A percentile compares a stretch with the other conserved stretches of the same genome.
Evolutionary conservation across 202 grass and related monocot species (phyloP).

Genomic region (Dendrocalamus latiflorus): DNA sequence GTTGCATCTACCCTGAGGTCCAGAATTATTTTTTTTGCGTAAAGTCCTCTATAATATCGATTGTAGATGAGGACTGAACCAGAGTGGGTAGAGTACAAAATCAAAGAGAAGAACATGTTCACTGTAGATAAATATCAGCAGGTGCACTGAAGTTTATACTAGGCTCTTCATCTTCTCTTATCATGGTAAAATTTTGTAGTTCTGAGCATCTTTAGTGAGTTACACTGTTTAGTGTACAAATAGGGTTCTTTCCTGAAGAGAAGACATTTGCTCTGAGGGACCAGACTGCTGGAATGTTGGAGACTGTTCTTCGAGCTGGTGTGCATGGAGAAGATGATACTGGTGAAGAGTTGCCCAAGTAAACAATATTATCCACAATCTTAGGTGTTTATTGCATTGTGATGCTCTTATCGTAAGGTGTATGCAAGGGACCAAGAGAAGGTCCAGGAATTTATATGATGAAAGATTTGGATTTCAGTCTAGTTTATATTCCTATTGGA

Average conservation of each 20-base stretch:
- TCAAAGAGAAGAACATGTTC: constrained; percentile 96
- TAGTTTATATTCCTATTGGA: too few species aligned
- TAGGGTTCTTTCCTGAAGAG: constrained; percentile 81
- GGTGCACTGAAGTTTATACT: constrained; percentile 41
- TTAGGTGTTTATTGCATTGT: background rate
- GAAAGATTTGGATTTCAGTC: too few species aligned
- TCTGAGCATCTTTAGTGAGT: constrained; percentile 8
- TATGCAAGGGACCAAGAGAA: too few species aligned
- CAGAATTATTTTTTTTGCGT: background rate
- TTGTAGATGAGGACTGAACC: constrained; percentile 61
- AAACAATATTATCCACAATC: background rate
- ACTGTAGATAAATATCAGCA: constrained; percentile 96
- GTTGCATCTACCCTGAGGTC: background rate
- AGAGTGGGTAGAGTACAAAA: constrained; percentile 96
- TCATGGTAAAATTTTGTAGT: background rate
- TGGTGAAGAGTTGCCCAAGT: constrained; percentile 81
- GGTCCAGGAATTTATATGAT: too few species aligned
- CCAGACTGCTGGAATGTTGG: constrained; percentile 88
- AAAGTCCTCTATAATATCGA: constrained; percentile 57
- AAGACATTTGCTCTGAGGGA: constrained; percentile 87
- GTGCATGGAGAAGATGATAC: constrained; percentile 88
- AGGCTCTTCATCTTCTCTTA: background rate
- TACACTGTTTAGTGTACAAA: constrained; percentile 48
- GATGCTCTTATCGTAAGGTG: background rate
- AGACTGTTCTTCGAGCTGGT: constrained; percentile 71